Percentiles rank a stretch among this genome's conserved stretches.
Evolutionary conservation across 225 moss, liverwort and hornwort species (phyloP).

Genomic region (Bryoerythrophyllum caledonicum): DNA sequence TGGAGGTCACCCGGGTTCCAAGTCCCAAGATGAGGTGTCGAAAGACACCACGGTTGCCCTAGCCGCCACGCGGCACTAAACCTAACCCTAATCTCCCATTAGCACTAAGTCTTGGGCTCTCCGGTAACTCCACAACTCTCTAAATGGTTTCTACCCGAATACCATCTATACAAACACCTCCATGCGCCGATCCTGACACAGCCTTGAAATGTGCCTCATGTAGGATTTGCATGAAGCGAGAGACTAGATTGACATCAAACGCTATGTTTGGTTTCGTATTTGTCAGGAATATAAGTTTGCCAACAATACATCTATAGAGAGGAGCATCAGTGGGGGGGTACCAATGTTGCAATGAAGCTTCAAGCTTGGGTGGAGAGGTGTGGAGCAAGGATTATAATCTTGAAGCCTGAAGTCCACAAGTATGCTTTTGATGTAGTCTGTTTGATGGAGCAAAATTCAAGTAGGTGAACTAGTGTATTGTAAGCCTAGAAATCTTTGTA

Average conservation of each 20-base stretch:
- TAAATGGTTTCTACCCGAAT: too few species aligned
- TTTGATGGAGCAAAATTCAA: not conserved
- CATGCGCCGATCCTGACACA: too few species aligned
- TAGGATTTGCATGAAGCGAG: not conserved
- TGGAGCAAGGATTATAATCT: not conserved
- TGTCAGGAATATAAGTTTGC: not conserved
- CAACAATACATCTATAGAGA: not conserved
- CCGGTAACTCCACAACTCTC: too few species aligned
- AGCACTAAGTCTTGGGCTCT: too few species aligned
- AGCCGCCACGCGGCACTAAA: too few species aligned
- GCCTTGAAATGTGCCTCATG: not conserved
- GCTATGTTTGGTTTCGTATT: too few species aligned
- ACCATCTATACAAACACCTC: too few species aligned
- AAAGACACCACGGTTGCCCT: too few species aligned
- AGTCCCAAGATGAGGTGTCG: too few species aligned
- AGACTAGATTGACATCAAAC: not conserved
- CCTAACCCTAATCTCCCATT: too few species aligned
- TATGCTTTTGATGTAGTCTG: rapidly evolving
- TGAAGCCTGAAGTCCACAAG: not conserved
- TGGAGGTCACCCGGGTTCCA: too few species aligned
- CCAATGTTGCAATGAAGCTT: not conserved
- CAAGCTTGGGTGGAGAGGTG: not conserved
- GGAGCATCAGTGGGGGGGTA: not conserved
- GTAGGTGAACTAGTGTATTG: not conserved
- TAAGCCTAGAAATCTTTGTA: not conserved